Percentiles rank a stretch among this genome's conserved stretches.
Conservation (phyloP, 208 protist species). For the Vickermania spadyakhi region DNA sequence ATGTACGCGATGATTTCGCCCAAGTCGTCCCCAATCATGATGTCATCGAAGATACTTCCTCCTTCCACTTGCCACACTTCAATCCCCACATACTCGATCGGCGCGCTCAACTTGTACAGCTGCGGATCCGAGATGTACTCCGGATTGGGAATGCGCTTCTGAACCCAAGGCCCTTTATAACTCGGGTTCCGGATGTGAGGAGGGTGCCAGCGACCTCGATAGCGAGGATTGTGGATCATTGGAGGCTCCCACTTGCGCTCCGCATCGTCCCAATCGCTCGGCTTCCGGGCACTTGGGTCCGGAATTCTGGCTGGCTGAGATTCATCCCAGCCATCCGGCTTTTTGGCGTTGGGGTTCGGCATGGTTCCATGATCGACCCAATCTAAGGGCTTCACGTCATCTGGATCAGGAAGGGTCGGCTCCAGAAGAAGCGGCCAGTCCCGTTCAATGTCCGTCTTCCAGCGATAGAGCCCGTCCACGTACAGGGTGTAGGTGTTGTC, state of each 20-base stretch:
- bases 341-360: slow-evolving; percentile 80
- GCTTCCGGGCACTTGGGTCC: slow-evolving; percentile 87
- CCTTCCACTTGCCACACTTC: slow-evolving; percentile 95
- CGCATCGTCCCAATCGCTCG: slow-evolving; percentile 89
- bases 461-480: slow-evolving; percentile 68
- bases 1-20: slow-evolving; percentile 55
- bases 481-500: slow-evolving; percentile 91
- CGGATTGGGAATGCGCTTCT: slow-evolving; percentile 88
- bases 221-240: slow-evolving; percentile 77
- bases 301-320: slow-evolving; percentile 46
- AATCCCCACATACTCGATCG: slow-evolving; percentile 83
- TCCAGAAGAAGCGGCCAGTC: slow-evolving; percentile 88
- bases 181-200: slow-evolving; percentile 87
- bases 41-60: slow-evolving; percentile 95
- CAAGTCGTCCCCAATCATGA: slow-evolving; percentile 87
- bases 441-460: slow-evolving; percentile 57
- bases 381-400: slow-evolving; percentile 86
- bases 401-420: slow-evolving; percentile 80
- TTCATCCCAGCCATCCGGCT: slow-evolving; percentile 91
- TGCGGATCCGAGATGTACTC: slow-evolving; percentile 65
- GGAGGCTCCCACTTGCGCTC: slow-evolving; percentile 85
- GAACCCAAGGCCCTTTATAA: slow-evolving; percentile 92
- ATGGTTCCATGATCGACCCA: slow-evolving; percentile 81
- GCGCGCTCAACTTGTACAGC: slow-evolving; percentile 54
- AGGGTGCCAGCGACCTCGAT: slow-evolving; percentile 83